A percentile compares a stretch with the other conserved stretches of the same genome.
Conservation (phyloP, 2,329 filamentous ascomycete species). For the Exophiala bonariae region DNA sequence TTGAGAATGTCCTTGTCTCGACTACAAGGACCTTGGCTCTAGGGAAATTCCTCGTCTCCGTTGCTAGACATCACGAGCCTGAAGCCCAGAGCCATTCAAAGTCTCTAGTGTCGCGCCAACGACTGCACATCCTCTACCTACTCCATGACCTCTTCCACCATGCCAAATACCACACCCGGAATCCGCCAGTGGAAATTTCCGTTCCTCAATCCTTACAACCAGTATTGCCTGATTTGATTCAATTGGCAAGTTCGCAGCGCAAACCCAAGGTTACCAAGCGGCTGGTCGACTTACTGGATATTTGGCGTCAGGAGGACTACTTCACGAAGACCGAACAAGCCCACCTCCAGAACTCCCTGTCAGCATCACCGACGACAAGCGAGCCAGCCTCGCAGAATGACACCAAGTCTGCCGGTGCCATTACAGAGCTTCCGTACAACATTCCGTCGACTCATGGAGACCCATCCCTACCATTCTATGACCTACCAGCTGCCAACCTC, state of each 20-base stretch:
- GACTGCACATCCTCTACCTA: constrained; percentile 75
- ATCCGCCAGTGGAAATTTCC: constrained; percentile 37
- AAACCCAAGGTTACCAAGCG: constrained; percentile 67
- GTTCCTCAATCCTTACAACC: constrained; percentile 60
- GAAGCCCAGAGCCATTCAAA: constrained; percentile 29
- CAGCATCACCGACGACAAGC: neutral
- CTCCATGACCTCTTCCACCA: constrained; percentile 78
- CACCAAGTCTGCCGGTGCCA: neutral
- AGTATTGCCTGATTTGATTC: constrained; percentile 63
- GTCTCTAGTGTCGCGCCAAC: constrained; percentile 60
- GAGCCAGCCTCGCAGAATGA: neutral
- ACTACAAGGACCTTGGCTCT: constrained; percentile 64
- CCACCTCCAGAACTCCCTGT: constrained; percentile 53
- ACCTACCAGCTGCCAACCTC: constrained; percentile 79
- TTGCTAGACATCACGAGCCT: constrained; percentile 60
- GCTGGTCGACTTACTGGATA: constrained; percentile 61
- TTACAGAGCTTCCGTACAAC: constrained; percentile 60
- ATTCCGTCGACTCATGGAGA: constrained; percentile 80
- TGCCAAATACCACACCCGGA: constrained; percentile 50
- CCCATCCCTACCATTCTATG: constrained; percentile 70
- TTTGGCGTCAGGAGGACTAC: constrained; percentile 71
- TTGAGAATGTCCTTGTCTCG: constrained; percentile 70
- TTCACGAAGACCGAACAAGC: constrained; percentile 56
- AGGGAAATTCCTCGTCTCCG: constrained; percentile 72
- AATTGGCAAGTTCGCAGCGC: constrained; percentile 52